Evolutionary conservation across 495 filamentous ascomycete species (phyloP).

Genomic region (Parathielavia appendiculata): DNA sequence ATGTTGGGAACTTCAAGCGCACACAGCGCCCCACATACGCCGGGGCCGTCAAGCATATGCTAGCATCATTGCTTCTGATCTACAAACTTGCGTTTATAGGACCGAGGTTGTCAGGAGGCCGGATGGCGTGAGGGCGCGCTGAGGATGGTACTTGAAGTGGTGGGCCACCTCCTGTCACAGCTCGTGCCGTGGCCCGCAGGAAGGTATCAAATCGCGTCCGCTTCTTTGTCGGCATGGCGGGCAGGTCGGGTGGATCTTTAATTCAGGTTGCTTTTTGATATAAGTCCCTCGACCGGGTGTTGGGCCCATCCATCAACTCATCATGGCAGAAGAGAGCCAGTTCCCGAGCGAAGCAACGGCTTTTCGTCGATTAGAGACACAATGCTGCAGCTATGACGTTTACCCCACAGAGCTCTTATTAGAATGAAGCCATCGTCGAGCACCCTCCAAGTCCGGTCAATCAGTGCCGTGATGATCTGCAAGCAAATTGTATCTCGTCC

Average conservation of each 20-base stretch:
- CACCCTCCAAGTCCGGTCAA: not conserved
- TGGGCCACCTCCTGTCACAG: no score
- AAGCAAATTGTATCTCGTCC: not conserved
- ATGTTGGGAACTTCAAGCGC: no score
- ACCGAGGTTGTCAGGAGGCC: not conserved
- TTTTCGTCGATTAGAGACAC: conserved; percentile 16
- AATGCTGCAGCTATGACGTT: conserved; percentile 33
- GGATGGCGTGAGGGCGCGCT: not conserved
- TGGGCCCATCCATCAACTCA: no score
- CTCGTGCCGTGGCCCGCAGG: not conserved
- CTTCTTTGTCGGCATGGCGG: not conserved
- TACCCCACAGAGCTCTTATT: not conserved
- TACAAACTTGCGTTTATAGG: not conserved
- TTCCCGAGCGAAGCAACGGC: not conserved
- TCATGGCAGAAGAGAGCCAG: no score
- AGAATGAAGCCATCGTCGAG: conserved; percentile 9
- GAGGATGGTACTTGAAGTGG: not conserved
- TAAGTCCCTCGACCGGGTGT: no score
- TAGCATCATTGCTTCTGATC: no score
- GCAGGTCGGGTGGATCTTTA: no score
- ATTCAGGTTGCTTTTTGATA: no score
- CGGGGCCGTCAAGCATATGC: no score
- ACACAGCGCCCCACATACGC: no score
- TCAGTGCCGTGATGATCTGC: conserved; percentile 2
- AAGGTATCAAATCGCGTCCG: not conserved